phyloP scores from a whole-genome alignment of 2,329 filamentous ascomycete genomes.

The Malbranchea zuffiana region DNA sequence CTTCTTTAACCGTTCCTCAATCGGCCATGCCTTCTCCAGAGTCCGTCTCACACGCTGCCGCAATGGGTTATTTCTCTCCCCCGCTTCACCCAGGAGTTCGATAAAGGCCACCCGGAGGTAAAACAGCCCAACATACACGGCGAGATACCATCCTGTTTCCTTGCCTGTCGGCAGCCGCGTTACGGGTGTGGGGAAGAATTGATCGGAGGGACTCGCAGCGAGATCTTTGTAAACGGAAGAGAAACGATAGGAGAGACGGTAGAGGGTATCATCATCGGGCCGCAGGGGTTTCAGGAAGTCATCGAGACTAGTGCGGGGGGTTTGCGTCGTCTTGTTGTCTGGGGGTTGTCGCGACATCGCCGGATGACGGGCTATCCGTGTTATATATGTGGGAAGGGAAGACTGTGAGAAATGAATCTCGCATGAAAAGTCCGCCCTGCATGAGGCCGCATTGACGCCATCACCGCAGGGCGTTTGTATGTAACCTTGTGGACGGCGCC shows the following conservation, averaged over 20 bases:
- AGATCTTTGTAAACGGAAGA: slow-evolving; percentile 28
- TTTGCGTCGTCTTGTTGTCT: too few species aligned
- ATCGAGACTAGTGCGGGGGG: too few species aligned
- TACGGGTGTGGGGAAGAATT: slow-evolving; percentile 33
- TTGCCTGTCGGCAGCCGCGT: slow-evolving; percentile 36
- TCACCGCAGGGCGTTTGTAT: too few species aligned
- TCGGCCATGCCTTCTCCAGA: slow-evolving; percentile 62
- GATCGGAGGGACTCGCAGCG: slow-evolving; percentile 28
- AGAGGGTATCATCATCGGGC: slow-evolving; percentile 18
- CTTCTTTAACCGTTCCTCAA: slow-evolving; percentile 59
- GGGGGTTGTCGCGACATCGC: too few species aligned
- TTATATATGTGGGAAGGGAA: too few species aligned
- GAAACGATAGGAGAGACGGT: slow-evolving; percentile 27
- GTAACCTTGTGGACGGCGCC: too few species aligned
- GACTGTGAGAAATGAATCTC: too few species aligned
- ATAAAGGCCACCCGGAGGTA: slow-evolving; percentile 44
- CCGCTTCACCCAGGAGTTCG: slow-evolving; percentile 32
- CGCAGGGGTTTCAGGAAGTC: slow-evolving; percentile 8
- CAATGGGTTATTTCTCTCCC: slow-evolving; percentile 15
- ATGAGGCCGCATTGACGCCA: too few species aligned
- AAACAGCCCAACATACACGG: slow-evolving; percentile 42
- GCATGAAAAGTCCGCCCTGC: too few species aligned
- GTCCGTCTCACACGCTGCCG: slow-evolving; percentile 45
- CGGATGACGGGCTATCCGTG: too few species aligned
- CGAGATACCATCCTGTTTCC: slow-evolving; percentile 42